Evolutionary conservation across 2,329 filamentous ascomycete genomes (phyloP).

Genomic region (Cryphonectria carpinicola): DNA sequence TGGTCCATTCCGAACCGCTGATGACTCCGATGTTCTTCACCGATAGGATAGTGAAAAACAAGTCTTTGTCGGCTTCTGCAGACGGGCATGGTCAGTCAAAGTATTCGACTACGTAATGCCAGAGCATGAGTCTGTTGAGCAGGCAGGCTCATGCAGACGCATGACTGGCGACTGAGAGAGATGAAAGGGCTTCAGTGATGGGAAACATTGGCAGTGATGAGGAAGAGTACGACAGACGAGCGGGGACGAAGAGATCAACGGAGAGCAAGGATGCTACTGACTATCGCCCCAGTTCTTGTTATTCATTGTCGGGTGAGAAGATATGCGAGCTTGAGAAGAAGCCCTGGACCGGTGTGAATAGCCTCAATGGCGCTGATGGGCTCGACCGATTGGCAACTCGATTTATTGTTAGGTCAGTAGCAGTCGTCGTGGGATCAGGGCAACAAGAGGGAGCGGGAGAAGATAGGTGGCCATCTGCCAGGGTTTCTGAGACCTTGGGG

Average conservation of each 20-base stretch:
- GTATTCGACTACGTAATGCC: background rate
- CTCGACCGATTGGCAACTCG: constrained; percentile 19
- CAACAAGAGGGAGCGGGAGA: constrained; percentile 17
- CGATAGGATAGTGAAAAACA: constrained; percentile 65
- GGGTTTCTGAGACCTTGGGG: constrained; percentile 16
- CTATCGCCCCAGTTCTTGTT: constrained; percentile 31
- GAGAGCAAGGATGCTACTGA: constrained; percentile 18
- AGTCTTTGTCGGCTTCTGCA: constrained; percentile 59
- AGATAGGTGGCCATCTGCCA: constrained; percentile 29
- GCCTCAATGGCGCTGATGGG: constrained; percentile 26
- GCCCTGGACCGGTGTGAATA: constrained; percentile 22
- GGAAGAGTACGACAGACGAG: background rate
- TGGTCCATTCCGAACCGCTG: constrained; percentile 65
- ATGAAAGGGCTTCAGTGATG: background rate
- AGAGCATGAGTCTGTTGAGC: constrained; percentile 39
- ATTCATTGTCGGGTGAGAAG: constrained; percentile 24
- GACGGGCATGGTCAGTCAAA: constrained; percentile 15
- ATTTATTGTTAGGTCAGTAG: constrained; percentile 29
- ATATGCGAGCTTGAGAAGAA: constrained; percentile 1
- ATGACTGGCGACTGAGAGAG: background rate
- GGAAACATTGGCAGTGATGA: constrained; percentile 27
- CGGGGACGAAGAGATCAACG: background rate
- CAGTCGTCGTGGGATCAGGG: constrained; percentile 14
- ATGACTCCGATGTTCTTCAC: constrained; percentile 68
- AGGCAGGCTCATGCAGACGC: background rate